Conservation (phyloP, 306 rosid genomes). For the Vachellia collinsii region DNA sequence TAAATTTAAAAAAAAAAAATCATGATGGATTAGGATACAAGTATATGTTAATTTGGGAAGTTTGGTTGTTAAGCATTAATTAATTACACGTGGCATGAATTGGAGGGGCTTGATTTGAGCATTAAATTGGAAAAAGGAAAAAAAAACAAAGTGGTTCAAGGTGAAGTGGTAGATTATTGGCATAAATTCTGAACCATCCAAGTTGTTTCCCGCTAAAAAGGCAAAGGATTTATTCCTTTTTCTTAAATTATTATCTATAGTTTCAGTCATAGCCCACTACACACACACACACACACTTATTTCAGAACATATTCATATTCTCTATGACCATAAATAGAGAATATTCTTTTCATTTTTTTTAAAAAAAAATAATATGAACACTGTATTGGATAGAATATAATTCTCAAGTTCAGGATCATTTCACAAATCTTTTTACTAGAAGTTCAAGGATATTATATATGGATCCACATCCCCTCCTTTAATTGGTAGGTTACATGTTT, state of each 20-base stretch:
- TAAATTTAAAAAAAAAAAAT: too few species aligned
- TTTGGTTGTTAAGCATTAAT: constrained; percentile 21
- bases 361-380: neutral
- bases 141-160: constrained; percentile 20
- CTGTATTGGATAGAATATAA: neutral
- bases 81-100: constrained; percentile 10
- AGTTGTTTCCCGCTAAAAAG: constrained; percentile 31
- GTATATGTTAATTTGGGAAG: neutral
- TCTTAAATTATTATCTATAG: constrained; percentile 1
- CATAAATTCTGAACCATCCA: constrained; percentile 26
- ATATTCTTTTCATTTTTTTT: neutral
- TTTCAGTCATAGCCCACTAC: constrained; percentile 45
- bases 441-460: too few species aligned
- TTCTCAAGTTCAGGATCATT: constrained; percentile 18
- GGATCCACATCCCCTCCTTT: too few species aligned
- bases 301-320: constrained; percentile 51
- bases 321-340: constrained; percentile 18
- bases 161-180: constrained; percentile 28
- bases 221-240: constrained; percentile 41
- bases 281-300: neutral
- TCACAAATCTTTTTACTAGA: too few species aligned
- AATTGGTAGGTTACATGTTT: neutral
- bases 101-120: constrained; percentile 26
- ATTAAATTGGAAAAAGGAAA: constrained; percentile 37
- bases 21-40: too few species aligned